A percentile compares a stretch with the other conserved stretches of the same genome.
Conservation (phyloP, 1,284 basidiomycete genomes). For the Naganishia liquefaciens region DNA sequence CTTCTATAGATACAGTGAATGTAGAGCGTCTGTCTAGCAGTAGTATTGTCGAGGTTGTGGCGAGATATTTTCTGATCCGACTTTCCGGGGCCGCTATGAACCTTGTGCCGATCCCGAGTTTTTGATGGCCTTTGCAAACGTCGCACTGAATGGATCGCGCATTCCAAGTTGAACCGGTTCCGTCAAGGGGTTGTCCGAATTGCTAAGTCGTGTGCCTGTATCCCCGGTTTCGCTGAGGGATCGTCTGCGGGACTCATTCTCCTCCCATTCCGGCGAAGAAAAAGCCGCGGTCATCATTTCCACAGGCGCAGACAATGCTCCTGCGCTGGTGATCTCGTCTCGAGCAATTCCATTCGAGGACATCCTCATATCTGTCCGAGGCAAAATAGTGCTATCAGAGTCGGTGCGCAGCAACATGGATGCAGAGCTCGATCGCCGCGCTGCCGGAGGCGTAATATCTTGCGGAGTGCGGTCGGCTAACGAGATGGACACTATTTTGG, state of each 20-base stretch:
- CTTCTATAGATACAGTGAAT: slow-evolving; percentile 18
- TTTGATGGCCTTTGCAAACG: slow-evolving; percentile 27
- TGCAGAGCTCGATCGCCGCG: slow-evolving; percentile 28
- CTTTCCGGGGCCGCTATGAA: neutral
- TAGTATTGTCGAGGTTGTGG: neutral
- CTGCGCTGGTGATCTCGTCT: slow-evolving; percentile 8
- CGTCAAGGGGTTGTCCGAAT: neutral
- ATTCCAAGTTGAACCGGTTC: slow-evolving; percentile 31
- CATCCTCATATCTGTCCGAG: neutral
- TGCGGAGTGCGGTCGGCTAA: slow-evolving; percentile 4
- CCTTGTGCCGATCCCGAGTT: neutral
- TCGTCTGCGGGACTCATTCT: slow-evolving; percentile 1
- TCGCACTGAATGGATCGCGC: slow-evolving; percentile 31
- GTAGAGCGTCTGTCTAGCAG: no score
- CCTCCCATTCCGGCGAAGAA: slow-evolving; percentile 17
- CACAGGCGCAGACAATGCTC: slow-evolving; percentile 24
- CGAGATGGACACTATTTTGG: neutral
- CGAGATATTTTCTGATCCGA: neutral
- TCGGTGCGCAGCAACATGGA: slow-evolving; percentile 28
- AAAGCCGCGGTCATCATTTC: slow-evolving; percentile 27
- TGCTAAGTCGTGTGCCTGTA: neutral
- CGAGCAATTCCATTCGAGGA: neutral
- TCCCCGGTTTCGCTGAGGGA: slow-evolving; percentile 25
- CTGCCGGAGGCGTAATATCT: slow-evolving; percentile 11
- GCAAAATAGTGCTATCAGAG: slow-evolving; percentile 21